Conservation (phyloP, 768 basidiomycete genomes). For the Neoboletus subvelutipes region DNA sequence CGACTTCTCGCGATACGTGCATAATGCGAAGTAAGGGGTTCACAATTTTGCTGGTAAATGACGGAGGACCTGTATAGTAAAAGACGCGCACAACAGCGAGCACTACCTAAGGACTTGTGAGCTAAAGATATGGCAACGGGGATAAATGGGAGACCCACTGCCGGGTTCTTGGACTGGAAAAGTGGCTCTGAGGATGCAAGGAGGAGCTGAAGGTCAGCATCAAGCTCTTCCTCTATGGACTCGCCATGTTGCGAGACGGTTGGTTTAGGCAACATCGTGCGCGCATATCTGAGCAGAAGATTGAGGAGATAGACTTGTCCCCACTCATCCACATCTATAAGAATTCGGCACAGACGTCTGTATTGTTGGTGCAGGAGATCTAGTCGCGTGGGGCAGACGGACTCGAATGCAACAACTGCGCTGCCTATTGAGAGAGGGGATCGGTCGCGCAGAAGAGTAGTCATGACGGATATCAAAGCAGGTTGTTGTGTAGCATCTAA, state of each 20-base stretch:
- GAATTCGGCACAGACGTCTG: constrained; percentile 74
- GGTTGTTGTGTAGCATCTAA: constrained; percentile 72
- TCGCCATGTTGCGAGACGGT: constrained; percentile 32
- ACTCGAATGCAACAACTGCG: constrained; percentile 80
- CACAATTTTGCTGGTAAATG: constrained; percentile 55
- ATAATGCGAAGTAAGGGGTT: constrained; percentile 76
- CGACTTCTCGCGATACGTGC: constrained; percentile 65
- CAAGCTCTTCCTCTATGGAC: constrained; percentile 57
- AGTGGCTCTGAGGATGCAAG: constrained; percentile 71
- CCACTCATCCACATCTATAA: constrained; percentile 96
- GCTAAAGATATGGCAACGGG: not conserved
- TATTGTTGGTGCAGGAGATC: constrained; percentile 90
- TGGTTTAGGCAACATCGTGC: constrained; percentile 79
- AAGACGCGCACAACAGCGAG: constrained; percentile 71
- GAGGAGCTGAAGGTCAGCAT: constrained; percentile 75
- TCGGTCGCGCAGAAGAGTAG: constrained; percentile 63
- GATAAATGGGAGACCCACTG: constrained; percentile 48
- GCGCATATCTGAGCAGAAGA: constrained; percentile 77
- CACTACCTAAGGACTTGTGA: constrained; percentile 57
- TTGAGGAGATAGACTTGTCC: constrained; percentile 82
- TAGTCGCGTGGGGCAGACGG: constrained; percentile 82
- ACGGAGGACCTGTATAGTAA: constrained; percentile 68
- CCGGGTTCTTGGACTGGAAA: constrained; percentile 84
- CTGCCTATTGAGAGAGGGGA: constrained; percentile 88
- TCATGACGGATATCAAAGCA: constrained; percentile 67